Base-by-base conservation (phyloP, 2,329 filamentous ascomycete genomes). In the Fusarium sp. region DNA sequence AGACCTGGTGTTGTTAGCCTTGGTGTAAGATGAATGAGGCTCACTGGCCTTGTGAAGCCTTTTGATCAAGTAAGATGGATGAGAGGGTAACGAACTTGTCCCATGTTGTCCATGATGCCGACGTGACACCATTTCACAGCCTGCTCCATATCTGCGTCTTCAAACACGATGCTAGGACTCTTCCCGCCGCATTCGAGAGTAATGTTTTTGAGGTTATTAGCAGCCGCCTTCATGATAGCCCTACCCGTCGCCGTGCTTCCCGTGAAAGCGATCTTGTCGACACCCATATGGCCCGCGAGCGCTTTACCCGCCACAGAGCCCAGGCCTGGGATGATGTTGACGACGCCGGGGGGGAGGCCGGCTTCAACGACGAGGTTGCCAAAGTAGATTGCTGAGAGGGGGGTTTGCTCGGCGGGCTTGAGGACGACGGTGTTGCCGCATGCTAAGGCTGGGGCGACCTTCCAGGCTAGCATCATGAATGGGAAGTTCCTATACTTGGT, bases 211-310 rank as follows among this genome's bases (percentile, higher is more conserved):
- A 87, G 78, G 65, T 85, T 92, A 0, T 86, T 83, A 4, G 90
- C 86, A 0, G 92, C 91, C 81, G 88, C 85, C 76, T 91, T 92
- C 90, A 93, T 93, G 63, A 94, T 92, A 70, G 91, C 86, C 43
- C 88, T 87, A 4, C 90, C 92, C 2, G 91, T 93, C 6, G 84
- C 85, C 1, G 91, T 94, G 43, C 88, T 91, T 43, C 92, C 92
- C 0, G 92, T 94, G 71, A 94, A 94, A 0, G 92, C 90, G 67
- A 94, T 85, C 83, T 93, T 94, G 74, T 92, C 90, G 30, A 94
- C 87, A 50, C 87, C 87, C 33, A 88, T 82, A 78, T 94, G 92
- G 50, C 86, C 84, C 1, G 90, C 90, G 17, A 94, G 85, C 1
- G 91, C 90, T 12, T 89, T 87, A 30, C 92, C 92, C 2, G 91